These are phyloP conservation scores for Vitis amurensis DNA, from an alignment of 164 flowering plant genomes.

Conservation along the genomic window DNA sequence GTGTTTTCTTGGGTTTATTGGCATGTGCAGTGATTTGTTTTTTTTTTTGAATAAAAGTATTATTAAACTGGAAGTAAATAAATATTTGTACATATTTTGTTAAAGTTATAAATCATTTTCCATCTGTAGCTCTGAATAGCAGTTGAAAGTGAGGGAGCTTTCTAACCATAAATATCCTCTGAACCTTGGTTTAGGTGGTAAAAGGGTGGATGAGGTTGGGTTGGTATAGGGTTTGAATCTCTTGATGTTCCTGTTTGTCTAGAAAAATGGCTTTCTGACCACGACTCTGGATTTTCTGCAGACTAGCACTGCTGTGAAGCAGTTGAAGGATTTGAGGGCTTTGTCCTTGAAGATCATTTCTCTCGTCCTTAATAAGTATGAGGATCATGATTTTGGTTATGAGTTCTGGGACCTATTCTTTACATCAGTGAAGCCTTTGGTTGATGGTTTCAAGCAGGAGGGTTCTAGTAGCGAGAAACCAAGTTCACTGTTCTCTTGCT, in stretches of 20 bases:
- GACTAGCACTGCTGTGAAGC: slow-evolving; percentile 49
- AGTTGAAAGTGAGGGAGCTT: too few relatives aligned
- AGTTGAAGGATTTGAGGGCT: slow-evolving; percentile 78
- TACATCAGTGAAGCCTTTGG: slow-evolving; percentile 57
- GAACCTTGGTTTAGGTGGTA: too few relatives aligned
- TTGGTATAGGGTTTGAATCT: too few relatives aligned
- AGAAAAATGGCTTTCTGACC: background rate
- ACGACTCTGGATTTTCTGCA: slow-evolving; percentile 33
- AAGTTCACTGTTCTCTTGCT: slow-evolving; percentile 87
- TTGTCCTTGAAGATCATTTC: slow-evolving; percentile 76
- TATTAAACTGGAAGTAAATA: too few relatives aligned
- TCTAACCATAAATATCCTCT: too few relatives aligned
- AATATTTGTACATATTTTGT: too few relatives aligned
- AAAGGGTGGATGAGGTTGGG: too few relatives aligned
- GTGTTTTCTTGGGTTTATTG: background rate
- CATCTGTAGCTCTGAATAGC: too few relatives aligned
- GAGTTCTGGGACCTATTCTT: slow-evolving; percentile 88
- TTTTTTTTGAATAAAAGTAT: too few relatives aligned
- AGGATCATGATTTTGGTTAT: slow-evolving; percentile 57
- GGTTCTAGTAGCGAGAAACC: slow-evolving; percentile 90
- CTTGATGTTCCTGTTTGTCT: too few relatives aligned
- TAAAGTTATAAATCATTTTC: too few relatives aligned
- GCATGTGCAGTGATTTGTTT: background rate
- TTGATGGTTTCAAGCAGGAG: slow-evolving; percentile 77
- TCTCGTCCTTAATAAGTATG: slow-evolving; percentile 64